These are phyloP conservation scores for Pinus taeda DNA, from an alignment of 75 land plant genomes.

Conservation along the genomic window DNA sequence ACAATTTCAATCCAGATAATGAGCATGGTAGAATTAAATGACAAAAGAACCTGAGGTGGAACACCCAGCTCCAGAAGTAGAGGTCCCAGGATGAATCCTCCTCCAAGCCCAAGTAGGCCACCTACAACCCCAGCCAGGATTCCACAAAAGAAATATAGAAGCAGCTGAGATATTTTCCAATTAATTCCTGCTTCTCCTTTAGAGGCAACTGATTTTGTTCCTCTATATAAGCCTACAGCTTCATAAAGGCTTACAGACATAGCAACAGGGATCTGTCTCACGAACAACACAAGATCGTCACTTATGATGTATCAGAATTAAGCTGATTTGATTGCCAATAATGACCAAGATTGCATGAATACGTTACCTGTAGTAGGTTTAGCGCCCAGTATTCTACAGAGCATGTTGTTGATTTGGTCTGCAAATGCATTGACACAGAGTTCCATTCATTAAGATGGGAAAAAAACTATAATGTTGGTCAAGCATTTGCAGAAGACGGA, in stretches of 20 bases:
- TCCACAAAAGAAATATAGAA: constrained; percentile 39
- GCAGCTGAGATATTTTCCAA: constrained; percentile 36
- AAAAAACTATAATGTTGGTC: not conserved
- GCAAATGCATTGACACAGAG: constrained; percentile 1
- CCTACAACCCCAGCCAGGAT: constrained; percentile 62
- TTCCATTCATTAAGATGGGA: not conserved
- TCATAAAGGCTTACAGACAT: constrained; percentile 36
- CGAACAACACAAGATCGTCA: not conserved
- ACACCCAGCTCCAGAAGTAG: constrained; percentile 61
- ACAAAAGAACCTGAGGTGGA: constrained; percentile 53
- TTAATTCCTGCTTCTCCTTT: constrained; percentile 27
- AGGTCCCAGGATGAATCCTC: constrained; percentile 69
- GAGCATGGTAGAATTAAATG: not conserved
- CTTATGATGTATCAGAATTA: not conserved
- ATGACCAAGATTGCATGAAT: constrained; percentile 23
- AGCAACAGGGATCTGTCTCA: constrained; percentile 51
- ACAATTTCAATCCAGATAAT: not conserved
- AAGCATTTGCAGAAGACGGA: not conserved
- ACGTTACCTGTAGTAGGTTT: constrained; percentile 49
- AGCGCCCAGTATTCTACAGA: constrained; percentile 49
- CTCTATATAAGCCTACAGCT: constrained; percentile 46
- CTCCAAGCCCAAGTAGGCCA: constrained; percentile 62
- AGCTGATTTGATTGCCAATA: not conserved
- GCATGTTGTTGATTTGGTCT: constrained; percentile 42
- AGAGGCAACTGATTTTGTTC: constrained; percentile 37